Evolutionary conservation across 2,329 filamentous ascomycete species (phyloP).

Genomic region (Coniochaeta hoffmannii): DNA sequence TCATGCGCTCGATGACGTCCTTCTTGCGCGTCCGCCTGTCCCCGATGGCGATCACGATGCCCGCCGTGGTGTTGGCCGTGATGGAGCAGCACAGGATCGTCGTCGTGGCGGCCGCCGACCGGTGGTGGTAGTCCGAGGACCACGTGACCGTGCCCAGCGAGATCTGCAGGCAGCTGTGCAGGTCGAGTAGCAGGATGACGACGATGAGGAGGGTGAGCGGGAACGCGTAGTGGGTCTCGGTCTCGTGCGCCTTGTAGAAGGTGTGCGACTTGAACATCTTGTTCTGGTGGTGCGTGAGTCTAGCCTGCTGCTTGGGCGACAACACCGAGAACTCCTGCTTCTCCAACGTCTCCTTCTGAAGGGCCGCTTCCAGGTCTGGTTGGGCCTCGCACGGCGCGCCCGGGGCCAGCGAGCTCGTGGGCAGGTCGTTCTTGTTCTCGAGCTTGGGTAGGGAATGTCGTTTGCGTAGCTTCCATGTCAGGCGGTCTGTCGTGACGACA

Average conservation of each 20-base stretch:
- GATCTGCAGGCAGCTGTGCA: slow-evolving; percentile 73
- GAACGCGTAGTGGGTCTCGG: slow-evolving; percentile 72
- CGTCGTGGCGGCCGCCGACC: slow-evolving; percentile 67
- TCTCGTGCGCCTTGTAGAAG: slow-evolving; percentile 87
- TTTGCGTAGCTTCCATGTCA: slow-evolving; percentile 58
- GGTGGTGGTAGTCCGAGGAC: slow-evolving; percentile 63
- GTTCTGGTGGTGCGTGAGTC: slow-evolving; percentile 66
- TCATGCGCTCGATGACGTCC: slow-evolving; percentile 71
- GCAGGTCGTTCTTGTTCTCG: slow-evolving; percentile 63
- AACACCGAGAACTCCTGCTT: slow-evolving; percentile 54
- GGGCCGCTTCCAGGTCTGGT: slow-evolving; percentile 30
- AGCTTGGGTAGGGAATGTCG: slow-evolving; percentile 55
- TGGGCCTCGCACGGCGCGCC: neutral
- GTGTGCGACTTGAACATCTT: slow-evolving; percentile 79
- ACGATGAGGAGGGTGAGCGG: slow-evolving; percentile 66
- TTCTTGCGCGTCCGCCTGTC: slow-evolving; percentile 76
- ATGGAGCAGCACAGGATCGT: slow-evolving; percentile 76
- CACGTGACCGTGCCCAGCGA: slow-evolving; percentile 72
- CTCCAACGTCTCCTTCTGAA: slow-evolving; percentile 26
- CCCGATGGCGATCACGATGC: slow-evolving; percentile 68
- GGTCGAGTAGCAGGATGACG: slow-evolving; percentile 72
- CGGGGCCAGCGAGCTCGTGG: slow-evolving; percentile 20
- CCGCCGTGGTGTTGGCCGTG: slow-evolving; percentile 68
- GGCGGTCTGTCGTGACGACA: slow-evolving; percentile 27
- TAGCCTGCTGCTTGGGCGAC: slow-evolving; percentile 56